These are phyloP conservation scores for Penicillium italicum DNA, from an alignment of 2,329 filamentous ascomycete species.

Conservation along the genomic window DNA sequence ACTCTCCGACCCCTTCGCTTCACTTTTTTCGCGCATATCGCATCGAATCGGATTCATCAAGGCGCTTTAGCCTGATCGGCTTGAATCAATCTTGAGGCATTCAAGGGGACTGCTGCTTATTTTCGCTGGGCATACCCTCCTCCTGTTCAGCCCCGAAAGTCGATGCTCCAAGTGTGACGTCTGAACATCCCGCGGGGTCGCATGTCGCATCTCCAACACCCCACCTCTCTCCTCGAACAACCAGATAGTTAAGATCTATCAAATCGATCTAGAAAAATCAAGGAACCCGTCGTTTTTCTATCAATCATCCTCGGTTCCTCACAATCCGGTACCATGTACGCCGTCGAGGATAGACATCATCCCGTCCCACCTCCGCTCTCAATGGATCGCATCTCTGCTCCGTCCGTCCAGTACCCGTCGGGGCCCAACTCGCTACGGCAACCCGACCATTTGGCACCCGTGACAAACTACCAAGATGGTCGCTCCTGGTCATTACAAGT, in stretches of 20 bases:
- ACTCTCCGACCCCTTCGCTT: neutral
- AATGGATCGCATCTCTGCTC: slow-evolving; percentile 41
- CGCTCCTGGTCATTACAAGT: slow-evolving; percentile 64
- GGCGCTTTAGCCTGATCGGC: neutral
- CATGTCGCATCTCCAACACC: slow-evolving; percentile 21
- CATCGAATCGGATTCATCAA: neutral
- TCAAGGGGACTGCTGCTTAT: neutral
- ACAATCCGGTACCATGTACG: slow-evolving; percentile 36
- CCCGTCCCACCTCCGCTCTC: slow-evolving; percentile 37
- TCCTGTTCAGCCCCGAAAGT: slow-evolving; percentile 18
- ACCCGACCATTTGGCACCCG: slow-evolving; percentile 37
- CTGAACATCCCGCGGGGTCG: slow-evolving; percentile 24
- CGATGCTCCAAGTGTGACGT: slow-evolving; percentile 30
- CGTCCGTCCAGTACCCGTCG: slow-evolving; percentile 36
- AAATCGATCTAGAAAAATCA: slow-evolving; percentile 7
- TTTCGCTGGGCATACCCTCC: neutral
- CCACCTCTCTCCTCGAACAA: neutral
- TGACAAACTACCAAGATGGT: slow-evolving; percentile 42
- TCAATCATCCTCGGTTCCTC: slow-evolving; percentile 25
- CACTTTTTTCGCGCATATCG: slow-evolving; percentile 2
- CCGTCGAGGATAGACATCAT: slow-evolving; percentile 38
- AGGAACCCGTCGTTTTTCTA: slow-evolving; percentile 10
- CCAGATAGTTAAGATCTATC: slow-evolving; percentile 2
- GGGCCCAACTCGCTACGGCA: slow-evolving; percentile 32
- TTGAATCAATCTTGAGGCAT: neutral